Evolutionary conservation across 768 basidiomycete genomes (phyloP).

Genomic region (Russula vinacea): DNA sequence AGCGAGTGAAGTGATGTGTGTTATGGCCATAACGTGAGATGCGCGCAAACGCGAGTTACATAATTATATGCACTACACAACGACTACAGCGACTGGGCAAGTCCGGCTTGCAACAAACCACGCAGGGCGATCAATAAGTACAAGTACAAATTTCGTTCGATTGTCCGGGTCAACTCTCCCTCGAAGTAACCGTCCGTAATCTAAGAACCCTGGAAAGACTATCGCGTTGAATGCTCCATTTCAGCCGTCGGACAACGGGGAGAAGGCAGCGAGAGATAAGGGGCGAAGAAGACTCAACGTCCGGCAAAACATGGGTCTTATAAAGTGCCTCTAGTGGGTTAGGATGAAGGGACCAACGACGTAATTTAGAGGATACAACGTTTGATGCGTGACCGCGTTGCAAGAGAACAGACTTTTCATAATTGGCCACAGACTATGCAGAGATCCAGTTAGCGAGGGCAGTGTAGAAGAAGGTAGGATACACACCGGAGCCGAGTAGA

Average conservation of each 20-base stretch:
- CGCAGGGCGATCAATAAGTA: no score
- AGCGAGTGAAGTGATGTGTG: conserved; percentile 58
- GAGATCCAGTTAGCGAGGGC: background rate
- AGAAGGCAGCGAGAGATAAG: conserved; percentile 58
- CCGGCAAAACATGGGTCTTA: conserved; percentile 52
- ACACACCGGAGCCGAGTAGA: conserved; percentile 52
- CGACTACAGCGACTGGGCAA: no score
- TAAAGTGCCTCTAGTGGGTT: conserved; percentile 38
- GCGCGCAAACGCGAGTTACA: background rate
- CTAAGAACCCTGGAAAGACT: conserved; percentile 45
- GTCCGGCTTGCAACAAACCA: no score
- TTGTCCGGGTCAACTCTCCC: background rate
- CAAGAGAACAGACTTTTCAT: conserved; percentile 46
- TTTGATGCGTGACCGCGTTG: conserved; percentile 46
- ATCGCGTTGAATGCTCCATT: conserved; percentile 69
- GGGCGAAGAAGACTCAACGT: conserved; percentile 49
- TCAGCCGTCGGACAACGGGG: conserved; percentile 61
- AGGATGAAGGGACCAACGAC: conserved; percentile 42
- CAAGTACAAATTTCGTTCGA: background rate
- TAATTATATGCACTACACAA: background rate
- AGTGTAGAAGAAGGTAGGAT: conserved; percentile 30
- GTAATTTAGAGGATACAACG: conserved; percentile 44
- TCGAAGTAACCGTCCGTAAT: background rate
- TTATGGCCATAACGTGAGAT: conserved; percentile 49
- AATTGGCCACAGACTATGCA: conserved; percentile 62